Base-by-base conservation (phyloP, 139 green algal species). In the Trebouxia sp. region DNA sequence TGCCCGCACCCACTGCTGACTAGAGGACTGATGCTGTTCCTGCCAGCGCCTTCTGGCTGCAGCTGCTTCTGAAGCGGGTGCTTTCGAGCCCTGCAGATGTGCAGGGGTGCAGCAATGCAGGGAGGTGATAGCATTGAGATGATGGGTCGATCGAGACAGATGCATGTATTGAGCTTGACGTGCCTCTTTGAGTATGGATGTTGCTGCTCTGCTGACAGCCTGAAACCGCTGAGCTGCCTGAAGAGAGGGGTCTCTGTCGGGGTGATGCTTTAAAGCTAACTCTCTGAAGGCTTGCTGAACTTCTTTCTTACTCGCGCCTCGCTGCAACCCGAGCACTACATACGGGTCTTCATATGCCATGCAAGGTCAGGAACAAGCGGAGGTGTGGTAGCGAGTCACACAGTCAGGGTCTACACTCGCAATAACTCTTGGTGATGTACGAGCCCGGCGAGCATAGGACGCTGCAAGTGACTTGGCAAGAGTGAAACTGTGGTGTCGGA, bases 321-420 rank as follows among this genome's bases (percentile, higher is more conserved):
- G 42, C 0, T 72, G 32, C 12, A 72, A 12, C 14, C 62, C 62
- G 14, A 72, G 32, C 7, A 45, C 62, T 45, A n/a, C 35, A 35
- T 72, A 72, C 5, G 62, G 62, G 32, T 72, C 62, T 72, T 72
- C 62, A 22, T 72, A 72, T 22, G 62, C 62, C 62, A 72, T 72
- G 32, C 62, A 72, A 65, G 35, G 55, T 32, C 32, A 65, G 6
- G 15, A 22, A 65, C 51, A 28, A 32, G n/a, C n/a, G n/a, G n/a
- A n/a, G n/a, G n/a, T n/a, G n/a, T n/a, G n/a, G n/a, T n/a, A n/a
- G n/a, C n/a, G n/a, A n/a, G n/a, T n/a, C n/a, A n/a, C n/a, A n/a
- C n/a, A n/a, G n/a, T n/a, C n/a, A n/a, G n/a, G n/a, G n/a, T n/a
- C n/a, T n/a, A n/a, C n/a, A n/a, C n/a, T n/a, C n/a, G n/a, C n/a